Conservation (phyloP, 129 eudicot genomes). For the Centaurea solstitialis region DNA sequence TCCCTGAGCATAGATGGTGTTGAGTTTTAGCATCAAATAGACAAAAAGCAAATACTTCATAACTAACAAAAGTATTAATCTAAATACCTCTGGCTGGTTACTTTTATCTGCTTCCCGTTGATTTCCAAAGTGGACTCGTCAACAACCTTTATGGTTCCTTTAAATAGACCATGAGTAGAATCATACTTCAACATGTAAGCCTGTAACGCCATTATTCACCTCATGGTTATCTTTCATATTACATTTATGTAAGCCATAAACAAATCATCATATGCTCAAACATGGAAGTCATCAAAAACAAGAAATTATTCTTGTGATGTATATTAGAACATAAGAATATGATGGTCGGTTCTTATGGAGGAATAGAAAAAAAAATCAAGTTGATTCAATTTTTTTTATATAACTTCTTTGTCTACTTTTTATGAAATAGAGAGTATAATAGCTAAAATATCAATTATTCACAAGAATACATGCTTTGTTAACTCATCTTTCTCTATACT, state of each 20-base stretch:
- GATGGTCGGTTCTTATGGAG: too few species aligned
- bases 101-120: slow-evolving; percentile 84
- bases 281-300: not conserved
- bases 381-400: too few species aligned
- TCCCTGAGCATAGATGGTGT: slow-evolving; percentile 43
- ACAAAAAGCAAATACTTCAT: not conserved
- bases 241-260: not conserved
- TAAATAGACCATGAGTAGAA: slow-evolving; percentile 88
- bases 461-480: not conserved
- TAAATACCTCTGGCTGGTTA: slow-evolving; percentile 75
- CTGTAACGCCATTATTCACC: slow-evolving; percentile 31
- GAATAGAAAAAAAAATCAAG: too few species aligned
- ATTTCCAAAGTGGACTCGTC: slow-evolving; percentile 89
- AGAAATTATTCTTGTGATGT: too few species aligned
- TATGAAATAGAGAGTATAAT: too few species aligned
- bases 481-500: not conserved
- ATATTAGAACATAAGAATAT: too few species aligned
- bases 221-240: slow-evolving; percentile 5
- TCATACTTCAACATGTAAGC: slow-evolving; percentile 99
- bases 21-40: not conserved
- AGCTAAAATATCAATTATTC: too few species aligned
- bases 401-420: too few species aligned
- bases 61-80: not conserved
- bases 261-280: not conserved
- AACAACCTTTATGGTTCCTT: slow-evolving; percentile 74